A percentile compares a stretch with the other conserved stretches of the same genome.
phyloP scores from a whole-genome alignment of 441 rosid species.

The Biscutella auriculata region DNA sequence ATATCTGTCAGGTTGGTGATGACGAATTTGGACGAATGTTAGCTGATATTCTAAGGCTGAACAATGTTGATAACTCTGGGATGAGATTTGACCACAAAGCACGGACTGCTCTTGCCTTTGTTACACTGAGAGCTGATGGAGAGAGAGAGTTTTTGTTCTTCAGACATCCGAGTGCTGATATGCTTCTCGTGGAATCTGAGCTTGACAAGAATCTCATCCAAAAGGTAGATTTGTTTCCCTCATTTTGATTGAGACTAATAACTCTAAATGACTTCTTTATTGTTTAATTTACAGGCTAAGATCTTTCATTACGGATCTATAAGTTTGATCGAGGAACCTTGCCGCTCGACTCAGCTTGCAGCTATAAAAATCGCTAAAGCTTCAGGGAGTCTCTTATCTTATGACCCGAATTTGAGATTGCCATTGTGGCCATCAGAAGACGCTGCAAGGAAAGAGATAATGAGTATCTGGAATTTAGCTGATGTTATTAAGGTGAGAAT shows the following conservation, averaged over 20 bases:
- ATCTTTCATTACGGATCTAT: conserved; percentile 95
- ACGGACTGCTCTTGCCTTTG: conserved; percentile 89
- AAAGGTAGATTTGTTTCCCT: conserved; percentile 33
- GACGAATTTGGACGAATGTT: conserved; percentile 94
- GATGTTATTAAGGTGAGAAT: conserved; percentile 33
- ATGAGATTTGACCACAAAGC: conserved; percentile 71
- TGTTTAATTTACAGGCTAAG: conserved; percentile 46
- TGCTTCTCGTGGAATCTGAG: conserved; percentile 84
- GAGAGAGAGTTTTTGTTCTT: conserved; percentile 96
- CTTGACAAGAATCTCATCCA: conserved; percentile 55
- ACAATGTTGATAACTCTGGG: conserved; percentile 73
- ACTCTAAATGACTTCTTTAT: neutral
- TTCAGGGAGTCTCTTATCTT: conserved; percentile 76
- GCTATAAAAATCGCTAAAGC: conserved; percentile 74
- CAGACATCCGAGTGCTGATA: conserved; percentile 98
- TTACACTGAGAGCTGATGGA: conserved; percentile 82
- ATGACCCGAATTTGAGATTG: conserved; percentile 89
- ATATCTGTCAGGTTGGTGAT: conserved; percentile 62
- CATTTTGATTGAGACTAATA: neutral
- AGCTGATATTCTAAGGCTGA: conserved; percentile 60
- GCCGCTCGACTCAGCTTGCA: conserved; percentile 84
- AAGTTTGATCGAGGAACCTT: conserved; percentile 88
- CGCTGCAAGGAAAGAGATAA: conserved; percentile 68
- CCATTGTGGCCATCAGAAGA: conserved; percentile 87
- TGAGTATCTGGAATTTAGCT: conserved; percentile 86